Conservation (phyloP, 305 asterid species). For the Solanum hybrid region DNA sequence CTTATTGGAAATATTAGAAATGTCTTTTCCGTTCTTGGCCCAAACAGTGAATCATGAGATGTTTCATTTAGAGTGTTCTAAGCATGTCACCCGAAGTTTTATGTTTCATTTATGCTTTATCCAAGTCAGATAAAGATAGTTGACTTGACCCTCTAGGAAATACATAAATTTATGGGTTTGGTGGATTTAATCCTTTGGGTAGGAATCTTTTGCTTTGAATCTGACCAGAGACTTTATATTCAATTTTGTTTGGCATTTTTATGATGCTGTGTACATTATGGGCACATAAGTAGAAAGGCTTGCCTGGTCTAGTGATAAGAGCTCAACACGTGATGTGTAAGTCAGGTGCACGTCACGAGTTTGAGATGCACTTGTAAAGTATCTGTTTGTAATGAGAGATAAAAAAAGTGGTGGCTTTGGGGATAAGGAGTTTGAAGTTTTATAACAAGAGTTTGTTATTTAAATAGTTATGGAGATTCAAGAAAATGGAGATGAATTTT, state of each 20-base stretch:
- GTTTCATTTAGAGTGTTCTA: background rate
- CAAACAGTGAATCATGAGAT: background rate
- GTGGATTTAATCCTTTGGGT: background rate
- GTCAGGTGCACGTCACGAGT: background rate
- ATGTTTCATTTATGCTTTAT: background rate
- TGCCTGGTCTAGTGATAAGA: background rate
- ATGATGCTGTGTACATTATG: background rate
- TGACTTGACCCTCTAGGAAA: background rate
- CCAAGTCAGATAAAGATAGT: background rate
- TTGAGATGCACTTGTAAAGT: background rate
- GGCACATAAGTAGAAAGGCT: background rate
- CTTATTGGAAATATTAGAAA: background rate
- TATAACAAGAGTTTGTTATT: background rate
- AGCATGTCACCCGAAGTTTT: background rate
- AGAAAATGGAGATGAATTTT: background rate
- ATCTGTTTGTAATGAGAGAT: background rate
- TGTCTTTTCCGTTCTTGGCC: background rate
- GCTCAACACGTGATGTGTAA: background rate
- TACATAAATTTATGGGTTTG: background rate
- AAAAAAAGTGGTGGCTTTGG: background rate
- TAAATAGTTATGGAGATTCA: background rate
- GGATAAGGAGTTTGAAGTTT: background rate
- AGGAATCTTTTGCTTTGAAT: background rate
- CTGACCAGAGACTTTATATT: background rate
- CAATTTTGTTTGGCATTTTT: background rate